Conservation (phyloP, 345 rosid genomes). For the Zanthoxylum bungeanum region DNA sequence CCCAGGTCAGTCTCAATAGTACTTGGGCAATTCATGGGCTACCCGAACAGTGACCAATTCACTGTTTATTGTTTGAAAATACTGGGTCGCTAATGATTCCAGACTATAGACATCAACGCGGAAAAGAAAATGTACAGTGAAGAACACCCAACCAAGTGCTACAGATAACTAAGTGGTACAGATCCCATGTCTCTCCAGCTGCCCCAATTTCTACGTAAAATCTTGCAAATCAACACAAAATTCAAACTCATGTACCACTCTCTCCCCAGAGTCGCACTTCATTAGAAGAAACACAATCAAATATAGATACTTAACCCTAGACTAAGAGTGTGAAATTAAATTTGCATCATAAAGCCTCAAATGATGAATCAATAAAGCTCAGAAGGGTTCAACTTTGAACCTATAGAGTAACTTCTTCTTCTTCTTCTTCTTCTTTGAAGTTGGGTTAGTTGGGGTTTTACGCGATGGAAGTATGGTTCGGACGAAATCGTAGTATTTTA, state of each 20-base stretch:
- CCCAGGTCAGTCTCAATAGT: no score
- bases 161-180: no score
- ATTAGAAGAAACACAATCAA: background rate
- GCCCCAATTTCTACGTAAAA: background rate
- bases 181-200: background rate
- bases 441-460: no score
- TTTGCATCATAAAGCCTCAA: slow-evolving; percentile 6
- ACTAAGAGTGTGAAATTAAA: slow-evolving; percentile 20
- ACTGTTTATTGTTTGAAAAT: no score
- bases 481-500: no score
- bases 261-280: slow-evolving; percentile 10
- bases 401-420: slow-evolving; percentile 87
- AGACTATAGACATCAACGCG: slow-evolving; percentile 11
- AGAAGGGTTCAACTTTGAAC: slow-evolving; percentile 66
- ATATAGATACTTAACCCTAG: slow-evolving; percentile 7
- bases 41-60: no score
- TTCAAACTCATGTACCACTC: slow-evolving; percentile 9
- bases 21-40: no score
- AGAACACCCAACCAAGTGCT: no score
- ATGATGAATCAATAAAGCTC: slow-evolving; percentile 31
- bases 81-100: background rate
- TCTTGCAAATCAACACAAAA: slow-evolving; percentile 14
- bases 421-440: slow-evolving; percentile 92
- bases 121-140: slow-evolving; percentile 14
- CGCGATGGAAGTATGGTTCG: no score